phyloP scores from a whole-genome alignment of 2,329 filamentous ascomycete genomes.

The Alternaria sp. region DNA sequence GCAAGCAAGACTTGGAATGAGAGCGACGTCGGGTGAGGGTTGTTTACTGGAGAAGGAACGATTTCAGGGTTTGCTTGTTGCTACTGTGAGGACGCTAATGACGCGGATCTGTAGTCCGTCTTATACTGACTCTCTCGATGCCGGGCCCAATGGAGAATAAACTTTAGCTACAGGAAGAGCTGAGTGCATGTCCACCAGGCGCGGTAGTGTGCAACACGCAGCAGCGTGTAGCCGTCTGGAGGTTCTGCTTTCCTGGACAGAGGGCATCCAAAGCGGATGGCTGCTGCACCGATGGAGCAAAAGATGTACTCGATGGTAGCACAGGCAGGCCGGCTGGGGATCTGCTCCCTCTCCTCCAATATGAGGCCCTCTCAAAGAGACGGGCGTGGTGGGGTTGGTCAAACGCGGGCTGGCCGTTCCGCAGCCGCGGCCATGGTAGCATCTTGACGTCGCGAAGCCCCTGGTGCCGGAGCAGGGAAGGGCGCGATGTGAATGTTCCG shows the following conservation, averaged over 20 bases:
- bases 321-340: conserved; percentile 37
- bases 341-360: conserved; percentile 32
- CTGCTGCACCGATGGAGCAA: conserved; percentile 41
- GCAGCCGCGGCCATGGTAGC: conserved; percentile 54
- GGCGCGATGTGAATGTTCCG: conserved; percentile 32
- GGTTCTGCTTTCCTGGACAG: conserved; percentile 28
- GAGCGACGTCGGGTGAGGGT: conserved; percentile 23
- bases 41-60: conserved; percentile 22
- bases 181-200: conserved; percentile 29
- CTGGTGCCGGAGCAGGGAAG: conserved; percentile 27
- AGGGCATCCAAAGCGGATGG: conserved; percentile 39
- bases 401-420: conserved; percentile 51
- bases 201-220: conserved; percentile 36
- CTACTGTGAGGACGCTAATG: conserved; percentile 33
- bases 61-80: conserved; percentile 25
- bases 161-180: conserved; percentile 28
- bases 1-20: conserved; percentile 36
- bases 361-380: conserved; percentile 32
- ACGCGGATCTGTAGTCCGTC: conserved; percentile 40
- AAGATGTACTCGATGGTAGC: conserved; percentile 40
- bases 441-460: conserved; percentile 49
- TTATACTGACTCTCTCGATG: conserved; percentile 40
- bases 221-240: conserved; percentile 35
- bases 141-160: conserved; percentile 29
- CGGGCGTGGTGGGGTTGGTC: conserved; percentile 41